These are phyloP conservation scores for Hanseniaspora clermontiae DNA, from an alignment of 805 yeast species.

Conservation along the genomic window DNA sequence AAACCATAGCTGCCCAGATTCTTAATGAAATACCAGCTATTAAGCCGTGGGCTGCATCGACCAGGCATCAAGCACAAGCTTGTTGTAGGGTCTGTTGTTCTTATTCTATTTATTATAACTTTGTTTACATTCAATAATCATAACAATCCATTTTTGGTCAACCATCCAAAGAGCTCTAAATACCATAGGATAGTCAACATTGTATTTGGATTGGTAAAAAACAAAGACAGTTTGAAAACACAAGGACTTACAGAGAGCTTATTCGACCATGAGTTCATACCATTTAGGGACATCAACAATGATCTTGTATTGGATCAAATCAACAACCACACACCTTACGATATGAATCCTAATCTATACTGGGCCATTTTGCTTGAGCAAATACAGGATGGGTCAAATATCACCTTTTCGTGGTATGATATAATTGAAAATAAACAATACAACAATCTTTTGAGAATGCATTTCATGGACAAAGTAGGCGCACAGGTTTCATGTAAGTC, in stretches of 20 bases:
- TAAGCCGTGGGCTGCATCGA: neutral
- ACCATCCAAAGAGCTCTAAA: neutral
- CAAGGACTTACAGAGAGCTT: neutral
- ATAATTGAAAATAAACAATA: constrained; percentile 38
- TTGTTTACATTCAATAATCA: neutral
- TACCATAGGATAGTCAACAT: neutral
- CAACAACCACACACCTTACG: neutral
- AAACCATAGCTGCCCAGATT: no score
- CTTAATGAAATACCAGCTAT: neutral
- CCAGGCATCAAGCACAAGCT: neutral
- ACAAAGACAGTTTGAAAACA: neutral
- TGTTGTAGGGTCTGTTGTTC: neutral
- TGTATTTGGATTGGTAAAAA: neutral
- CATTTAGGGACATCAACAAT: neutral
- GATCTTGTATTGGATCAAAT: neutral
- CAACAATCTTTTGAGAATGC: constrained; percentile 21
- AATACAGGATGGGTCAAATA: neutral
- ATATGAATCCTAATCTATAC: constrained; percentile 4
- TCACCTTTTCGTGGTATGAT: constrained; percentile 46
- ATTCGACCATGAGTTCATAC: neutral
- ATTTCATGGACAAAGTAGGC: neutral
- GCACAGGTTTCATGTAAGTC: neutral
- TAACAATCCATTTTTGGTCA: neutral
- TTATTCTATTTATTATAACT: neutral
- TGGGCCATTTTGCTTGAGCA: constrained; percentile 6